Evolutionary conservation across 2,329 filamentous ascomycete genomes (phyloP).

Genomic region (Hypoxylon sp.): DNA sequence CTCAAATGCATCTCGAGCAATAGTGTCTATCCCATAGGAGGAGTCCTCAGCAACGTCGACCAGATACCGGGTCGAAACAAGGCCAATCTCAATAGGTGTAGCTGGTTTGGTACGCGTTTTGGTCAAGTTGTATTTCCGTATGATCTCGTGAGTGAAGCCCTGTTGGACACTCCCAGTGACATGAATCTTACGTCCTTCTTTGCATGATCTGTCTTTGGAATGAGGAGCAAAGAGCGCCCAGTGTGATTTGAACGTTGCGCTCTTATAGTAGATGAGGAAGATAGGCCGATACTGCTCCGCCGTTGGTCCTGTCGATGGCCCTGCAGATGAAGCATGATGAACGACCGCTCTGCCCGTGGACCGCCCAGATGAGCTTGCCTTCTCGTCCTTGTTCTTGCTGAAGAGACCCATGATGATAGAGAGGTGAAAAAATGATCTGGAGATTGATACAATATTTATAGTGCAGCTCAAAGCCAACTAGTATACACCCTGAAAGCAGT

Average conservation of each 20-base stretch:
- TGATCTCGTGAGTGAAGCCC: background rate
- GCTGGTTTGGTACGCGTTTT: background rate
- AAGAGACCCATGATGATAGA: background rate
- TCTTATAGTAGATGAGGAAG: background rate
- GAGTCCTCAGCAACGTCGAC: background rate
- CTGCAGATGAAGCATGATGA: background rate
- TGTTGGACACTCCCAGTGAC: background rate
- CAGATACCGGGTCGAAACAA: background rate
- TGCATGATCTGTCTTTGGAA: background rate
- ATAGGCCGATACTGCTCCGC: background rate
- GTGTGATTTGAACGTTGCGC: background rate
- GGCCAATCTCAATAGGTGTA: background rate
- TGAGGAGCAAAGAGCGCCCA: background rate
- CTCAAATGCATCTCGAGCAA: background rate
- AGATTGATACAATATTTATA: background rate
- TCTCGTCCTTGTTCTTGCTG: background rate
- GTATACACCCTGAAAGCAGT: background rate
- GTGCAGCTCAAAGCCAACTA: background rate
- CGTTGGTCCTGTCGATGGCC: background rate
- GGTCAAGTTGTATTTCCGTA: background rate
- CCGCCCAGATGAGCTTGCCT: background rate
- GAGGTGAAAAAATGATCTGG: background rate
- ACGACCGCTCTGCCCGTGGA: background rate
- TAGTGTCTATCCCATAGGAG: background rate
- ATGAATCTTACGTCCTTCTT: background rate